Base-by-base conservation (phyloP, 352 stramenopile species). In the Albugo laibachii region DNA sequence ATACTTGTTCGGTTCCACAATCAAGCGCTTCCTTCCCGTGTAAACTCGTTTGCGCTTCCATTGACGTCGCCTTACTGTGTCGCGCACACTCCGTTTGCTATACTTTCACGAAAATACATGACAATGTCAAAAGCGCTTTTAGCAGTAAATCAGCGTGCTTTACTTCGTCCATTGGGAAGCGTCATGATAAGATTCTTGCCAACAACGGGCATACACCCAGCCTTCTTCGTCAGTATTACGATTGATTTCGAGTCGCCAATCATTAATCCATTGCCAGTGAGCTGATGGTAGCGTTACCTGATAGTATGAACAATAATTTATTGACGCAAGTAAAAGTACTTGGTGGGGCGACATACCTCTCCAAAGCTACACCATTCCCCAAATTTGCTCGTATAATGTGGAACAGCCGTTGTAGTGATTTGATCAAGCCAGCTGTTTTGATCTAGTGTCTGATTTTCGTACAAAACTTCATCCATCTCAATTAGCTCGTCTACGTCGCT, bases 211-310 rank as follows among this genome's bases (percentile, higher is more conserved):
- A 40, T 84, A 84, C 10, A 46, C 53, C 71, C 71, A 84, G 14
- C 71, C 71, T 47, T 59, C 56, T 40, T 57, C 47, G 40, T 84
- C 71, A 21, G 65, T 84, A 18, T 61, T 55, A 13, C 50, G 52
- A 37, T 63, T 48, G 6, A 84, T 48, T 45, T 75, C 61, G 13
- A 57, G 55, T 1, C 37, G 27, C 69, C 71, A 84, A 40, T 66
- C 56, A 11, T 57, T 67, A 18, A 78, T 59, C 71, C 71, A 84
- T 50, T 69, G 53, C 71, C 71, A 84, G 41, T 77, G 65, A 10
- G 21, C 37, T 1, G 60, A 76, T 35, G 71, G 71, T 38, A 81
- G 48, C 39, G 20, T 13, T 2, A 83, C 52, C 69, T 83, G 3
- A n/a, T 36, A 24, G 13, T 27, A 51, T 44, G 2, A 6, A 37